Percentiles rank a stretch among this genome's conserved stretches.
These are phyloP conservation scores for Hemileccinum impolitum DNA, from an alignment of 768 basidiomycete species.

Conservation along the genomic window DNA sequence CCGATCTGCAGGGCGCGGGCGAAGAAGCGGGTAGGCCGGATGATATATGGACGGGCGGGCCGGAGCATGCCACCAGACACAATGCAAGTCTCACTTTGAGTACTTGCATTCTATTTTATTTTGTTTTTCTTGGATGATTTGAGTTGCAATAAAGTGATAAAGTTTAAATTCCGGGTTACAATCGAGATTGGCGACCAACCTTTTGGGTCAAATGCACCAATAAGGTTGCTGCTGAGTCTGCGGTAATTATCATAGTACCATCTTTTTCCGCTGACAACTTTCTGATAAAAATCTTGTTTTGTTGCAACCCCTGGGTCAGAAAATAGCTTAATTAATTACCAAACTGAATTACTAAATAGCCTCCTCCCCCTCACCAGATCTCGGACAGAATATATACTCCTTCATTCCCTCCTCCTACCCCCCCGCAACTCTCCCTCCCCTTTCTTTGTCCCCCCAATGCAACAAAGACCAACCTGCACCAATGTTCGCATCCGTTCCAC, in stretches of 20 bases:
- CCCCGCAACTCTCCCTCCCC: conserved; percentile 10
- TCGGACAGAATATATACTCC: conserved; percentile 32
- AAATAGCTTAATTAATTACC: conserved; percentile 39
- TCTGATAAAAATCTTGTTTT: conserved; percentile 25
- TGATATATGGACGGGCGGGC: conserved; percentile 4
- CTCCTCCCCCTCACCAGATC: conserved; percentile 28
- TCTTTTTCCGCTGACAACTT: conserved; percentile 25
- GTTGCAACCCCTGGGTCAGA: conserved; percentile 18
- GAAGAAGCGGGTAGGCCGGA: conserved; percentile 17
- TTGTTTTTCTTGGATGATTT: conserved; percentile 22
- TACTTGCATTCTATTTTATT: background rate
- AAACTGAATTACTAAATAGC: conserved; percentile 31
- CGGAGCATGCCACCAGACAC: conserved; percentile 10
- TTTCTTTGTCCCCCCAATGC: conserved; percentile 39
- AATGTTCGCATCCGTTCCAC: conserved; percentile 74
- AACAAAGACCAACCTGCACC: conserved; percentile 64
- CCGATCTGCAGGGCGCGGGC: conserved; percentile 19
- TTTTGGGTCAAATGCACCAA: conserved; percentile 38
- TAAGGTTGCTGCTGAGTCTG: conserved; percentile 30
- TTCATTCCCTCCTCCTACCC: conserved; percentile 17
- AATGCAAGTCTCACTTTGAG: too few relatives aligned
- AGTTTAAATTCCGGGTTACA: conserved; percentile 34
- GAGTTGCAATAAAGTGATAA: conserved; percentile 55
- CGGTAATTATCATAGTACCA: conserved; percentile 25
- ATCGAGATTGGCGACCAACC: conserved; percentile 44